These are phyloP conservation scores for Ehretia macrophylla DNA, from an alignment of 257 asterid species.

Conservation along the genomic window DNA sequence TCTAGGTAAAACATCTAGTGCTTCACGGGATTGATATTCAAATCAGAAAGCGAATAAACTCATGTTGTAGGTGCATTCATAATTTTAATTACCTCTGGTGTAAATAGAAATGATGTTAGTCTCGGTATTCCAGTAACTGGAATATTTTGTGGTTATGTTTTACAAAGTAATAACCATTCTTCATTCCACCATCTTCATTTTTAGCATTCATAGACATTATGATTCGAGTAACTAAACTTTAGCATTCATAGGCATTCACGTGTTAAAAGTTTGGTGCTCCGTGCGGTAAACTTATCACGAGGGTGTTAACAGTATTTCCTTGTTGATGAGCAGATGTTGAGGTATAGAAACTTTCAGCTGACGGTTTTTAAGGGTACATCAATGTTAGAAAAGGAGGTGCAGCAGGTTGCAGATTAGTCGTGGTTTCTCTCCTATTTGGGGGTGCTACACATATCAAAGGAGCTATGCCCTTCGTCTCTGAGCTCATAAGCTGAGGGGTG, in stretches of 20 bases:
- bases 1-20: neutral
- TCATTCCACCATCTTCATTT: too few relatives aligned
- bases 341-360: slow-evolving; percentile 71
- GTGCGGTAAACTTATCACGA: neutral
- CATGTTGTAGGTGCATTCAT: too few relatives aligned
- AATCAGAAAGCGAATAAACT: neutral
- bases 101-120: neutral
- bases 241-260: too few relatives aligned
- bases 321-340: slow-evolving; percentile 46
- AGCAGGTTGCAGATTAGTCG: slow-evolving; percentile 18
- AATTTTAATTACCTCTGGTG: too few relatives aligned
- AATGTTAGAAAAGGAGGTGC: slow-evolving; percentile 78
- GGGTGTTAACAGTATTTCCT: slow-evolving; percentile 9
- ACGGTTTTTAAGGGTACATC: slow-evolving; percentile 86
- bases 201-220: too few relatives aligned
- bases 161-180: neutral
- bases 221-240: too few relatives aligned
- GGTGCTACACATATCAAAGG: neutral
- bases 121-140: too few relatives aligned
- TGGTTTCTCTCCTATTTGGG: slow-evolving; percentile 1
- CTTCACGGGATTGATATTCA: neutral
- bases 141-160: neutral
- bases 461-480: slow-evolving; percentile 1
- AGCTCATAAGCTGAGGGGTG: neutral
- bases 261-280: too few relatives aligned